Evolutionary conservation across 2,329 filamentous ascomycete genomes (phyloP), one percentile per base, ranked within the genome.

Genomic region (Pseudogymnoascus destructans): DNA sequence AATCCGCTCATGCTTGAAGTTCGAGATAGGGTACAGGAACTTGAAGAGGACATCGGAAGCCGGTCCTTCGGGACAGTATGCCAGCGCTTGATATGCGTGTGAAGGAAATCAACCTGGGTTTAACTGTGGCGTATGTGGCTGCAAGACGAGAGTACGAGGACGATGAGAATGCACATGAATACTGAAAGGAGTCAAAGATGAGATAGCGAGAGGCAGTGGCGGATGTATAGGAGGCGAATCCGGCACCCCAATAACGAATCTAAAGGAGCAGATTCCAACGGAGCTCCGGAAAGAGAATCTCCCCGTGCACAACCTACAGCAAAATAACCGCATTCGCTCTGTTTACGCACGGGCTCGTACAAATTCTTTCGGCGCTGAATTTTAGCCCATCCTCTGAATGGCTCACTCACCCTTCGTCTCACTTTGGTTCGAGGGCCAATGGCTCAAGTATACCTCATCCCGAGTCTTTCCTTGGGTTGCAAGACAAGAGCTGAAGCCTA

Each of bases 41-140:
- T 11, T n/a, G 56, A 27, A 5, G 57, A 36, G 23, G 33, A 59
- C 52, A 52, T 35, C 40, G 40, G 38, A 54, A 27, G 40, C 25
- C 13, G 8, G 25, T n/a, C n/a, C 25, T 27, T 15, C n/a, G 19
- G 9, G 42, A 13, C 7, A 5, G 42, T 49, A 49, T 49, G 15
- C 19, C 11, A 42, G 42, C 23, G 23, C 23, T 42, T 23, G 42
- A 27, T 49, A 49, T 17, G 42, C 23, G 23, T 27, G 13, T 11
- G 25, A 52, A 30, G 7, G 46, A 30, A 27, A 23, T 4, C 46
- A 30, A 2, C 25, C 46, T 17, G 46, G 46, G 10, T 17, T 17
- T 19, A 30, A 52, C 15, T 52, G 25, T 17, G 46, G 46, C 25
- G 46, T 52, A 30, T 30, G 46, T 52, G 42, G 46, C 46, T 52